Base-by-base conservation (phyloP, 768 basidiomycete species). In the Cystobasidiopsis lactophilus region DNA sequence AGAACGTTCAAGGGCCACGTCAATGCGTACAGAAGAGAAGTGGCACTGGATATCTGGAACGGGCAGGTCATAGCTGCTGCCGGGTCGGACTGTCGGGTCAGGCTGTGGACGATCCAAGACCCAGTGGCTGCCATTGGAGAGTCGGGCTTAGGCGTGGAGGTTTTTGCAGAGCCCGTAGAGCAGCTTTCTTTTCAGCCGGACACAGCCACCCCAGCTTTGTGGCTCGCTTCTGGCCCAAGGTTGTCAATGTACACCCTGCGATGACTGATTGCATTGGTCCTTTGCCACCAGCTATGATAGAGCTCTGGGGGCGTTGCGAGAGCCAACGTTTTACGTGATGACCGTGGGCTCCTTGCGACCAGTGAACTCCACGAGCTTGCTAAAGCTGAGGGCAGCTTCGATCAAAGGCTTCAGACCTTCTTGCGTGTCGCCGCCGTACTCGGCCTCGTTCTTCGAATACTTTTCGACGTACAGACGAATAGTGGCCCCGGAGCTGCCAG, bases 381-480 rank as follows among this genome's bases (percentile, higher is more conserved):
- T 79, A 47, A 89, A 71, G 62, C 77, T 73, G 54, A 96, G 68
- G 33, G 93, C 93, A 52, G 93, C 88, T 65, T 95, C 89, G 64
- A 96, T 98, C 59, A 98, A 72, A 19, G 86, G 86, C 71, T 86
- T 78, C 62, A 96, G 70, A 9, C 93, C 93, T 58, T 88, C 82
- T 41, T 82, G 80, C 19, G 93, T 79, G 55, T 71, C 69, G 51
- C 61, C 40, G 27, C 55, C 63, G 62, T 70, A 73, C 61, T 73
- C 70, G 30, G 45, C 59, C 60, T 63, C 62, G 55, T 81, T 74
- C 66, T 77, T 76, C 57, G 70, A 57, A 63, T 89, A 91, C 65
- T 88, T 77, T 70, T 98, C 93, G 44, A 91, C 79, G 64, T 98
- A 98, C 75, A 95, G 73, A 57, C 93, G 73, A 50, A 96, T 86